Conservation (phyloP, 1,284 basidiomycete species). For the Austroboletus novae-zelandiae region DNA sequence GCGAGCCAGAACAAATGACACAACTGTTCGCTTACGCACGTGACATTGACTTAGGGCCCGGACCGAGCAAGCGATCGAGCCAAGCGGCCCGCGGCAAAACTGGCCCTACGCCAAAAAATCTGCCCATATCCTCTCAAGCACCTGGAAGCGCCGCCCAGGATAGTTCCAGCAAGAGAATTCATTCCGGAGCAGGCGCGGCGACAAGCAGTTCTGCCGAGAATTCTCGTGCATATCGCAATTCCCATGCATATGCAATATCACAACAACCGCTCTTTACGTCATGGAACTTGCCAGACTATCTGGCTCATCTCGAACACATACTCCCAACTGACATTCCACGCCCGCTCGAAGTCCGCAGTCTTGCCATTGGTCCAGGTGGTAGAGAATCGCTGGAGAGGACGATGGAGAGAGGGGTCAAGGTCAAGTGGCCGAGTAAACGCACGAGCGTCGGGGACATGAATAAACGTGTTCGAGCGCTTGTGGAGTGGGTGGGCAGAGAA, state of each 20-base stretch:
- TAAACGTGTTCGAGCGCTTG: conserved; percentile 87
- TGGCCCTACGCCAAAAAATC: conserved; percentile 43
- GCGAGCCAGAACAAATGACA: conserved; percentile 10
- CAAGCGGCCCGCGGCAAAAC: conserved; percentile 49
- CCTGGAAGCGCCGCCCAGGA: conserved; percentile 43
- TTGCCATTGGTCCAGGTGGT: conserved; percentile 39
- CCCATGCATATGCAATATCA: conserved; percentile 72
- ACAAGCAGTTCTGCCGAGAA: conserved; percentile 27
- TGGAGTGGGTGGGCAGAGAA: conserved; percentile 90
- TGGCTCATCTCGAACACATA: conserved; percentile 83
- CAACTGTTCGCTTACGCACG: conserved; percentile 36
- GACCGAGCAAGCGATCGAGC: conserved; percentile 41
- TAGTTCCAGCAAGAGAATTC: conserved; percentile 44
- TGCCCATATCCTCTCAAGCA: conserved; percentile 45
- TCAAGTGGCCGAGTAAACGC: conserved; percentile 92
- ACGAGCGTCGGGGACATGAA: conserved; percentile 97
- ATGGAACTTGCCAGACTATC: conserved; percentile 94
- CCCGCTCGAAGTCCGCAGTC: conserved; percentile 70
- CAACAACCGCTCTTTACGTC: conserved; percentile 75
- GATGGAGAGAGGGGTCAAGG: conserved; percentile 85
- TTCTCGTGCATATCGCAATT: conserved; percentile 64
- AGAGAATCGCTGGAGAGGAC: conserved; percentile 51
- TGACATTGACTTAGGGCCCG: conserved; percentile 31
- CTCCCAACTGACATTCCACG: conserved; percentile 75
- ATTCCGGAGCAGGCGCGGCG: conserved; percentile 32